Evolutionary conservation across 2,329 filamentous ascomycete genomes (phyloP), one percentile per base, ranked within the genome.

Genomic region (Daldinia sp.): DNA sequence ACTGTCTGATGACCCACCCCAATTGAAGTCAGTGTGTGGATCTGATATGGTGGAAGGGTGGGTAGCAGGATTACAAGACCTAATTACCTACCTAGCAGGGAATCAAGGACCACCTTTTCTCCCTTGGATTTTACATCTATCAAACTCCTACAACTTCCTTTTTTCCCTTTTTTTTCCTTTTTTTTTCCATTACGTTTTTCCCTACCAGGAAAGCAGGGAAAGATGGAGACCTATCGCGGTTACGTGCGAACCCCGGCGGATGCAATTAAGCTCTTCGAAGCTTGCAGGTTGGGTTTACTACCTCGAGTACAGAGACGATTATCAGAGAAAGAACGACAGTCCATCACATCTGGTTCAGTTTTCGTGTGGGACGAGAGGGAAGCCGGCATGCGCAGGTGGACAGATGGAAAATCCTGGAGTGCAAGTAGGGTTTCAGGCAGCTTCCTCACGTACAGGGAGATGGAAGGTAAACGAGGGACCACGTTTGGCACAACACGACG

Each of bases 301-400:
- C 95, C 95, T 27, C 88, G 95, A 69, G 95, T 99, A 4, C 95
- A 98, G 81, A 87, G 95, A 70, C 86, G 95, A 72, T 81, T 97
- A 62, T 98, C 95, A 2, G 95, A 99, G 78, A 98, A 98, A 80
- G 95, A 99, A 80, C 87, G 95, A 64, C 94, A 97, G 75, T 93
- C 93, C 3, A 99, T 99, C 77, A 90, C 93, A 74, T 97, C 94
- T 0, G 95, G 95, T 41, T 99, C 95, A 0, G 94, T 99, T 3
- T 99, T 98, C 73, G 95, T 99, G n/a, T 99, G 95, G 95, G 95
- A 99, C 77, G 95, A 99, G 82, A 85, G 94, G 71, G 95, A 99
- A 81, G 95, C 95, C 9, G 95, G 95, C 69, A 99, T 99, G 95
- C 87, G 95, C 73, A 85, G 95, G 77, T 99, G 95, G 95, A 99